Percentiles rank a stretch among this genome's conserved stretches.
phyloP scores from a whole-genome alignment of 2,329 filamentous ascomycete genomes.

The Aspergillus hortae region DNA sequence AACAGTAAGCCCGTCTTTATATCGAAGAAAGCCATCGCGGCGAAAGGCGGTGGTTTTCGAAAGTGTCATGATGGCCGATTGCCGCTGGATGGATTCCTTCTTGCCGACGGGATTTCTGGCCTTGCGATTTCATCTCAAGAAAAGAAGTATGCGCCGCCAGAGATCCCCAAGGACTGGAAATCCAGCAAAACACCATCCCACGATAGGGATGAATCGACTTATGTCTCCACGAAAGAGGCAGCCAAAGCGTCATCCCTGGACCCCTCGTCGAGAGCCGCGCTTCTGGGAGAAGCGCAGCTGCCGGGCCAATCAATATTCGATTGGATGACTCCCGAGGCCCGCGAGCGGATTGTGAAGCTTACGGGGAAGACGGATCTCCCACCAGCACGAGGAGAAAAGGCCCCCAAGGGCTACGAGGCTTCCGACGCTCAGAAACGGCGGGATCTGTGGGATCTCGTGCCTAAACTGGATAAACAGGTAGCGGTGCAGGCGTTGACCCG shows the following conservation, averaged over 20 bases:
- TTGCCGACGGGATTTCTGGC: constrained; percentile 55
- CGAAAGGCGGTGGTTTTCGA: constrained; percentile 49
- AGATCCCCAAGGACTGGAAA: constrained; percentile 62
- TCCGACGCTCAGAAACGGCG: constrained; percentile 62
- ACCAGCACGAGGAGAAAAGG: constrained; percentile 68
- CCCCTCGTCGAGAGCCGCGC: constrained; percentile 69
- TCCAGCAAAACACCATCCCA: constrained; percentile 52
- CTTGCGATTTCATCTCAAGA: constrained; percentile 45
- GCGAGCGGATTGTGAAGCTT: constrained; percentile 70
- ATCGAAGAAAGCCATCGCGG: constrained; percentile 57
- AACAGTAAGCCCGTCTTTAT: constrained; percentile 70
- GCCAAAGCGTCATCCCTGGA: constrained; percentile 74
- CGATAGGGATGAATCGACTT: constrained; percentile 37
- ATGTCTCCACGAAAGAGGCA: constrained; percentile 69
- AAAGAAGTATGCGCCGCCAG: constrained; percentile 43
- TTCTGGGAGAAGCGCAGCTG: constrained; percentile 75
- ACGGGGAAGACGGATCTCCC: constrained; percentile 77
- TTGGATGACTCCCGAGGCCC: constrained; percentile 73
- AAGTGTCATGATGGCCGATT: constrained; percentile 81
- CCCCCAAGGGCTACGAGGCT: constrained; percentile 60
- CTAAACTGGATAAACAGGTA: constrained; percentile 62
- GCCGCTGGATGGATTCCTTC: constrained; percentile 74
- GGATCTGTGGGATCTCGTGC: constrained; percentile 57
- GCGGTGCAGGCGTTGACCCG: constrained; percentile 67
- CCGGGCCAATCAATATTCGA: constrained; percentile 96